Evolutionary conservation across 2,329 filamentous ascomycete species (phyloP), one percentile per base, ranked within the genome.

Genomic region (Pseudopithomyces maydicus): DNA sequence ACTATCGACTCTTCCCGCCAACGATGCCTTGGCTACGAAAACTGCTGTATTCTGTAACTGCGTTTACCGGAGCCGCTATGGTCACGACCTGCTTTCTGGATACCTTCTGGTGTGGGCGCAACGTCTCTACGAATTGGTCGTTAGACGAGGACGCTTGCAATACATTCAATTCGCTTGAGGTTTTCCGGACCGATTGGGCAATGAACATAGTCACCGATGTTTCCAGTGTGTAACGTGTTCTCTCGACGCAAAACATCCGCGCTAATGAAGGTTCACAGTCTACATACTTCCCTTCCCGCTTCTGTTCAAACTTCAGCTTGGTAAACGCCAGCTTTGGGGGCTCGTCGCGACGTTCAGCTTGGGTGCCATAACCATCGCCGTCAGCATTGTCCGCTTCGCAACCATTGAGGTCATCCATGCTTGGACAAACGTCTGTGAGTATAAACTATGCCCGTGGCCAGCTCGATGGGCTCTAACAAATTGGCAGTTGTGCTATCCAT

Each of bases 361-460:
- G 2, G 67, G 65, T 2, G 50, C 54, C 4, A 57, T 68, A 29
- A 70, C 66, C 1, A 67, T 69, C 19, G 46, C 60, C 6, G 65
- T 69, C 39, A 69, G 64, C 45, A 52, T 69, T 6, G 49, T 59
- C 22, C 65, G 67, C 0, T 70, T 60, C 49, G 54, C 57, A 14
- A 67, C 66, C 3, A 61, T 69, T 14, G 61, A 67, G 38, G 52
- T 62, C 11, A 67, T 65, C 6, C 52, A 67, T 38, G 63, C 65
- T 4, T 67, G 66, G 58, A 63, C 64, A 5, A 66, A 68, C 22
- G 64, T 70, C 41, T 70, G 67, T 70, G 59, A 38, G 66, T 66
- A 3, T 20, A 20, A 22, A 10, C 22, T 36, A 15, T 19, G 11
- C 17, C n/a, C 11, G 20, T 23, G 7, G 6, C 1, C 1, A 1